These are phyloP conservation scores for Vigna trinervia DNA, from an alignment of 306 rosid species.

Conservation along the genomic window DNA sequence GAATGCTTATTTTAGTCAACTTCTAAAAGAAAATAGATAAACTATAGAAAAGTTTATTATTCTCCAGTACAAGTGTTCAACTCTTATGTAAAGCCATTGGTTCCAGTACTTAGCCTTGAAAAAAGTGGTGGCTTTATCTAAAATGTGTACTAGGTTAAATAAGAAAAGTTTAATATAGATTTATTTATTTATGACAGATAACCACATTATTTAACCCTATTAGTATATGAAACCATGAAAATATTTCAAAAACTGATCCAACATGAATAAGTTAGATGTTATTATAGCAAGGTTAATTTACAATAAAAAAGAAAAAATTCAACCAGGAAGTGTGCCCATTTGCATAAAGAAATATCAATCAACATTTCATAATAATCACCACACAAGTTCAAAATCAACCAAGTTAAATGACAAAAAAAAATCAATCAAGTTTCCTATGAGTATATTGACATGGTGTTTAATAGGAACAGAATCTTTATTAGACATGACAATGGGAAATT, in stretches of 20 bases:
- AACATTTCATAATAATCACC: background rate
- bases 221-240: constrained; percentile 3
- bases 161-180: constrained; percentile 21
- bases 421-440: constrained; percentile 4
- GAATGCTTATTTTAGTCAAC: background rate
- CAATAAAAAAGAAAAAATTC: background rate
- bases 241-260: too few relatives aligned
- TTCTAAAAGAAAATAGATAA: background rate
- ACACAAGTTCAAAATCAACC: constrained; percentile 22
- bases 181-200: constrained; percentile 15
- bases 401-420: constrained; percentile 22
- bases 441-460: background rate
- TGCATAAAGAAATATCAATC: too few relatives aligned
- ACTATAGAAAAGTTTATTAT: constrained; percentile 6
- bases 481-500: background rate
- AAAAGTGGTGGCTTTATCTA: constrained; percentile 1
- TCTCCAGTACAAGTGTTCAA: background rate
- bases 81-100: constrained; percentile 21
- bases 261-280: background rate
- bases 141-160: constrained; percentile 28
- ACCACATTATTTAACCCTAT: constrained; percentile 5
- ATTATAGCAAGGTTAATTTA: constrained; percentile 28
- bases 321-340: too few relatives aligned
- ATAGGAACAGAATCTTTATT: constrained; percentile 12
- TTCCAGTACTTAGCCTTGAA: background rate